A percentile compares a stretch with the other conserved stretches of the same genome.
Evolutionary conservation across 495 filamentous ascomycete genomes (phyloP).

Genomic region (Mytilinidion resinicola): DNA sequence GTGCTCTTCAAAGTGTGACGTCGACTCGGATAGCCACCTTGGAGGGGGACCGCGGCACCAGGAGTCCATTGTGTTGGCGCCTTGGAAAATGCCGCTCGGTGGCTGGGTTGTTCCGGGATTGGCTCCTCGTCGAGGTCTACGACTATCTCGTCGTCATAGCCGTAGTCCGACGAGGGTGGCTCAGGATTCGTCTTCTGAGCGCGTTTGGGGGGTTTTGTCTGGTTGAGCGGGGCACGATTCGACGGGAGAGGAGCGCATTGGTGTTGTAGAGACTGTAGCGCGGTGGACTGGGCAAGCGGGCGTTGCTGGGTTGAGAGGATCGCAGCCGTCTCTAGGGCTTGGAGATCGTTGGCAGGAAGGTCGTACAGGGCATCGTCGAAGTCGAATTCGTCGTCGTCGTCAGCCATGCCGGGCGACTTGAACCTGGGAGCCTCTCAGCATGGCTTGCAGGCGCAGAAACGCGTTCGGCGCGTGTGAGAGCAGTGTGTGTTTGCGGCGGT

Average conservation of each 20-base stretch:
- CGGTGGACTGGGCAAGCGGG: background rate
- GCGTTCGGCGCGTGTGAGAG: no score
- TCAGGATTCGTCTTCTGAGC: slow-evolving; percentile 1
- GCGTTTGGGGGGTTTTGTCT: background rate
- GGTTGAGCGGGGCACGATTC: background rate
- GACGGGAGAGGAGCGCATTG: background rate
- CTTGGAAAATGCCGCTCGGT: background rate
- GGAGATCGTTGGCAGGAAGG: slow-evolving; percentile 33
- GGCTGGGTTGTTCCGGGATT: background rate
- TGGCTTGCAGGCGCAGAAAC: background rate
- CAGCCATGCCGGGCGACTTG: slow-evolving; percentile 48
- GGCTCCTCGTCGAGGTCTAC: slow-evolving; percentile 36
- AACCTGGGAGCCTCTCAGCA: background rate
- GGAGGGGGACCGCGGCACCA: background rate
- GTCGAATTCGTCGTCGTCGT: slow-evolving; percentile 51
- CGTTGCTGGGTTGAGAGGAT: slow-evolving; percentile 31
- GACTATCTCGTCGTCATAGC: slow-evolving; percentile 34
- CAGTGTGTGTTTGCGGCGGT: no score
- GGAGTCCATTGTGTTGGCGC: background rate
- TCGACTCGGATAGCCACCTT: background rate
- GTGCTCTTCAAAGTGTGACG: background rate
- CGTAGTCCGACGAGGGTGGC: slow-evolving; percentile 36
- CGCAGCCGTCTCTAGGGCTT: slow-evolving; percentile 34
- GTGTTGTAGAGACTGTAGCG: background rate
- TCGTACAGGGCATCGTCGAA: slow-evolving; percentile 51